phyloP scores from a whole-genome alignment of 78 protist species.

The Dictyostelium discoideum region DNA sequence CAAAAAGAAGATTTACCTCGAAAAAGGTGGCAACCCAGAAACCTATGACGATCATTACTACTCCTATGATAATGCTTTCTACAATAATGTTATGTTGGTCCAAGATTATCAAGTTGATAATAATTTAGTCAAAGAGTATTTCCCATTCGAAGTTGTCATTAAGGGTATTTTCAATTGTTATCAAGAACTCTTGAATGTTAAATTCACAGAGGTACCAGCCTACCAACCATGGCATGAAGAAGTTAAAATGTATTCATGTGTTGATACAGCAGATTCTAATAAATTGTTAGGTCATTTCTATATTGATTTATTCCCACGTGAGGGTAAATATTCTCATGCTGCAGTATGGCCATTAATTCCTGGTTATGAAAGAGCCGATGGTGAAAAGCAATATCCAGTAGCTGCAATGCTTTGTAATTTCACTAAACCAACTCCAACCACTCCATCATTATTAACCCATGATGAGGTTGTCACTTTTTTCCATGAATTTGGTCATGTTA shows the following conservation, averaged over 20 bases:
- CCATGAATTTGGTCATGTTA: slow-evolving; percentile 86
- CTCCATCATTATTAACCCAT: slow-evolving; percentile 85
- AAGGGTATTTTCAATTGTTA: slow-evolving; percentile 67
- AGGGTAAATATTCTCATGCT: slow-evolving; percentile 87
- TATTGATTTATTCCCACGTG: slow-evolving; percentile 87
- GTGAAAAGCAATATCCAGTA: slow-evolving; percentile 44
- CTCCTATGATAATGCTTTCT: slow-evolving; percentile 74
- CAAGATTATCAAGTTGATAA: slow-evolving; percentile 73
- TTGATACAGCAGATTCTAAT: not conserved
- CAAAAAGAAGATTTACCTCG: slow-evolving; percentile 33
- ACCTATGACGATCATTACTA: slow-evolving; percentile 32
- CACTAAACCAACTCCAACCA: slow-evolving; percentile 62
- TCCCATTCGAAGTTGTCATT: slow-evolving; percentile 79
- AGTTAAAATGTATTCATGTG: slow-evolving; percentile 42
- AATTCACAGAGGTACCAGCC: slow-evolving; percentile 23
- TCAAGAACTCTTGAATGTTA: slow-evolving; percentile 54
- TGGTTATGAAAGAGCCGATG: not conserved
- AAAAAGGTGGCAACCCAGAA: not conserved
- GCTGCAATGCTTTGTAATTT: slow-evolving; percentile 73
- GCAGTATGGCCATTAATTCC: slow-evolving; percentile 58
- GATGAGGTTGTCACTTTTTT: slow-evolving; percentile 81
- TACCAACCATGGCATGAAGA: slow-evolving; percentile 55
- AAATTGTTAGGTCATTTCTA: slow-evolving; percentile 80
- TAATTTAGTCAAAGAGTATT: slow-evolving; percentile 49
- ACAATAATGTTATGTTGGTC: slow-evolving; percentile 30